These are phyloP conservation scores for Pilatotrama ljubarskyi DNA, from an alignment of 768 basidiomycete species.

Conservation along the genomic window DNA sequence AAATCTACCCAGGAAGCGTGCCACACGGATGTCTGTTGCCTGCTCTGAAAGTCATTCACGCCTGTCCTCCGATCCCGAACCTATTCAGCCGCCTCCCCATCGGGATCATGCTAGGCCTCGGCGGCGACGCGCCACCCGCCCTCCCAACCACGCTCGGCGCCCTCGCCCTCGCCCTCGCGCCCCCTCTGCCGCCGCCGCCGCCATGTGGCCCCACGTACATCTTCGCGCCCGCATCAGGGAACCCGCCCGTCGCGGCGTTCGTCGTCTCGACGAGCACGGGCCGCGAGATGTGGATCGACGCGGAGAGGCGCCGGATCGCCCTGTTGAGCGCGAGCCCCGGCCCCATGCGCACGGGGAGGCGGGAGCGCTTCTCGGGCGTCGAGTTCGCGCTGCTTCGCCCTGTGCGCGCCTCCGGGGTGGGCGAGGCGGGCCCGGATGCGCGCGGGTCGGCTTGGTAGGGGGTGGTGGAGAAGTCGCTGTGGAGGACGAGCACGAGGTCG, in stretches of 20 bases:
- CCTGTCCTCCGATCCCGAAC: background rate
- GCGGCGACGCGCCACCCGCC: background rate
- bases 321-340: slow-evolving; percentile 5
- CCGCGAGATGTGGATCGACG: slow-evolving; percentile 22
- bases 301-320: slow-evolving; percentile 26
- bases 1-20: too few species aligned
- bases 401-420: background rate
- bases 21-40: too few species aligned
- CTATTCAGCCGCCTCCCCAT: slow-evolving; percentile 17
- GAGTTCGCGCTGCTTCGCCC: slow-evolving; percentile 10
- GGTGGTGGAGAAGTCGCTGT: slow-evolving; percentile 15
- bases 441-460: background rate
- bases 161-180: background rate
- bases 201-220: background rate
- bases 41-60: background rate
- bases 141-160: background rate
- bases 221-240: background rate
- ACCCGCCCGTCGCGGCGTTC: slow-evolving; percentile 18
- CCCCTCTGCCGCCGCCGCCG: too few species aligned
- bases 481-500: slow-evolving; percentile 22
- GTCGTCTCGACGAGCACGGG: slow-evolving; percentile 28
- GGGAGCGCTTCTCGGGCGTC: slow-evolving; percentile 22
- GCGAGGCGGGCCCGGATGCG: background rate
- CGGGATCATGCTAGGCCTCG: slow-evolving; percentile 17
- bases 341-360: slow-evolving; percentile 27